Percentiles rank a stretch among this genome's conserved stretches.
Conservation (phyloP, 1,284 basidiomycete genomes). For the Porogramme epimiltina region DNA sequence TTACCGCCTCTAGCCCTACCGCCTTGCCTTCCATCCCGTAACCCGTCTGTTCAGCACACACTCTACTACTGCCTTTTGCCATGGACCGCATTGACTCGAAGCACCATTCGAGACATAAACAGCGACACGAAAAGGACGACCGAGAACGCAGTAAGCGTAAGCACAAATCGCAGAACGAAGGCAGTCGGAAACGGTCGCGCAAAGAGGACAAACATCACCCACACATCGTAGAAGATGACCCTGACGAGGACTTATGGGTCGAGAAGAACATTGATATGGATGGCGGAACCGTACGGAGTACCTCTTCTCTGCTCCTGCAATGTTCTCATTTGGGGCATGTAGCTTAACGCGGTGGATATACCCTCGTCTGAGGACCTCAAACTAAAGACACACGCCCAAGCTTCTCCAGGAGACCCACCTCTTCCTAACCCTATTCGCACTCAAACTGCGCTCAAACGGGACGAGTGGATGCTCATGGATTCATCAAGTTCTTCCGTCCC, state of each 20-base stretch:
- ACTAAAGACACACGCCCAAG: constrained; percentile 59
- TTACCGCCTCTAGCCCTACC: too few relatives aligned
- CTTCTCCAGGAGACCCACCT: constrained; percentile 42
- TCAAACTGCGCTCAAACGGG: constrained; percentile 62
- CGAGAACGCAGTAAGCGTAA: constrained; percentile 51
- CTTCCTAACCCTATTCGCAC: constrained; percentile 46
- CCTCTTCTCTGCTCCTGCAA: background rate
- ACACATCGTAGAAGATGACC: constrained; percentile 68
- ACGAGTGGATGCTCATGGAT: constrained; percentile 89
- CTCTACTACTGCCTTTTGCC: too few relatives aligned
- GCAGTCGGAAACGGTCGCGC: constrained; percentile 38
- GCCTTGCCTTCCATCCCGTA: too few relatives aligned
- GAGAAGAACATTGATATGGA: constrained; percentile 86
- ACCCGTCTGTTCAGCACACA: too few relatives aligned
- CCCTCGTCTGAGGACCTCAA: constrained; percentile 79
- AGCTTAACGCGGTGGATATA: constrained; percentile 72
- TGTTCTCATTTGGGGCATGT: constrained; percentile 4
- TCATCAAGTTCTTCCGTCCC: constrained; percentile 32
- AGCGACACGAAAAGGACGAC: constrained; percentile 39
- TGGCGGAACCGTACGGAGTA: constrained; percentile 61
- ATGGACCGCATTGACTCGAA: constrained; percentile 27
- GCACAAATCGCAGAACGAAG: constrained; percentile 46
- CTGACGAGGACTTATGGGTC: constrained; percentile 77
- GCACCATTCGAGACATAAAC: constrained; percentile 37
- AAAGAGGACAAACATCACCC: constrained; percentile 34